Base-by-base conservation (phyloP, 805 yeast species). In the Teunomyces aglyptinius region DNA sequence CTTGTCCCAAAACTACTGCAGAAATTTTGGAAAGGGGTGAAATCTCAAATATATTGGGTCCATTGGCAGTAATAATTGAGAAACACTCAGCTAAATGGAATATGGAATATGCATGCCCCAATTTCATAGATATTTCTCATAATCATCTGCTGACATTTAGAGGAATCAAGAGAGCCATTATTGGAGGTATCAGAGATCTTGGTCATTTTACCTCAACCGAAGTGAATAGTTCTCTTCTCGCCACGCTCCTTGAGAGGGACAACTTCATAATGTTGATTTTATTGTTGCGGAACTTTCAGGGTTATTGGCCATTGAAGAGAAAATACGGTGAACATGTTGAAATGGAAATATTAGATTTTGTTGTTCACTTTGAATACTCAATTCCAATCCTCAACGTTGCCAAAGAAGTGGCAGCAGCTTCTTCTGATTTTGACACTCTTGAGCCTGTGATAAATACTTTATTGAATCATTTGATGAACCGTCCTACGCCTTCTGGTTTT, bases 271-370 rank as follows among this genome's bases (percentile, higher is more conserved):
- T 22, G 41, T 28, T 28, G 24, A 13, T 82, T 1, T 59, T 75
- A 8, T 65, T 82, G n/a, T 67, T 82, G 22, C 71, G 76, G 44
- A 59, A 70, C 13, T 84, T 81, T 58, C 86, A 84, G 55, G 81
- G 83, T 19, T 76, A 77, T 33, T 79, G 79, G 72, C 70, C 75
- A 20, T 63, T 84, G 24, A 70, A 61, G 46, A 73, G 89, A 48
- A 83, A 82, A 50, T 71, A 71, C 38, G 92, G 89, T 8, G 84
- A 82, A 6, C 92, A 86, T 64, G 87, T 85, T 26, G 78, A 78
- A 46, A 71, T 70, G 43, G 89, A 85, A 55, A 70, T 71, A 34
- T 68, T 68, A 24, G 78, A 73, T 36, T 82, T 75, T 52, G 68
- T 73, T 15, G 60, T 76, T 1, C 82, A 82, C 53, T 67, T 77